These are phyloP conservation scores for Mucor plumbeus DNA, from an alignment of 371 early-diverging fungal species.

Conservation along the genomic window DNA sequence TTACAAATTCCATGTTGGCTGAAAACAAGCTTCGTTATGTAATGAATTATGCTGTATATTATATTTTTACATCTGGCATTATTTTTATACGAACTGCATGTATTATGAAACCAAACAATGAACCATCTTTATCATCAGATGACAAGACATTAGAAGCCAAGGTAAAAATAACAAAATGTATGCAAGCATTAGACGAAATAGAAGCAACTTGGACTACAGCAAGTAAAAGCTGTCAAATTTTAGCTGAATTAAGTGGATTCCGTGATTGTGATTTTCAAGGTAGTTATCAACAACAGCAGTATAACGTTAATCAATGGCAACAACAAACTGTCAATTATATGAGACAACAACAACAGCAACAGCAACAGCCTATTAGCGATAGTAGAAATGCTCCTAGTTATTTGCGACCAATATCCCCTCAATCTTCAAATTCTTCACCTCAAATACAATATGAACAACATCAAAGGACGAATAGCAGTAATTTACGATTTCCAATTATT, in stretches of 20 bases:
- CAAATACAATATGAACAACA: neutral
- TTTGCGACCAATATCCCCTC: neutral
- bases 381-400: neutral
- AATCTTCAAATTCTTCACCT: slow-evolving; percentile 3
- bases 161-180: slow-evolving; percentile 38
- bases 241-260: slow-evolving; percentile 50
- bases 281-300: slow-evolving; percentile 2
- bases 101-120: slow-evolving; percentile 2
- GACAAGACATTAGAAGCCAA: slow-evolving; percentile 34
- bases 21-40: slow-evolving; percentile 41
- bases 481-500: slow-evolving; percentile 13
- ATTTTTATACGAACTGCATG: slow-evolving; percentile 41
- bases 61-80: slow-evolving; percentile 48
- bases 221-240: slow-evolving; percentile 42
- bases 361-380: neutral
- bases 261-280: slow-evolving; percentile 29
- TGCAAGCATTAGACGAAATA: slow-evolving; percentile 44
- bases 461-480: slow-evolving; percentile 14
- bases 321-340: neutral
- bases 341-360: neutral
- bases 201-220: slow-evolving; percentile 45
- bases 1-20: slow-evolving; percentile 41
- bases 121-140: neutral
- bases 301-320: neutral
- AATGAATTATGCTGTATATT: slow-evolving; percentile 44